A percentile compares a stretch with the other conserved stretches of the same genome.
Evolutionary conservation across 2,329 filamentous ascomycete species (phyloP).

Genomic region (Penicillium fuscoglaucum): DNA sequence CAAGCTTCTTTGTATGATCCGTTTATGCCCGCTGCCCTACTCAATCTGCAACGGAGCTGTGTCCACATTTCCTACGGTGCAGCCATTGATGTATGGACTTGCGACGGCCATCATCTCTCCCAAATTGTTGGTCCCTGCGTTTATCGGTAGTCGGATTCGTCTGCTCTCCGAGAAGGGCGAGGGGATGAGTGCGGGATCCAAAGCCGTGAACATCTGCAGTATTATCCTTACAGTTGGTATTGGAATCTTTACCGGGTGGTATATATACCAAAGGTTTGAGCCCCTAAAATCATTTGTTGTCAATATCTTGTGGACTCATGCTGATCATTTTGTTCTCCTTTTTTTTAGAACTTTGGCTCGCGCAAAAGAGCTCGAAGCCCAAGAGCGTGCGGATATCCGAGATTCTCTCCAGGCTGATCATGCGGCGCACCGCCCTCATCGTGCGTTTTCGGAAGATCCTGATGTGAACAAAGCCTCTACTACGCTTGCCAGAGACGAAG

Average conservation of each 20-base stretch:
- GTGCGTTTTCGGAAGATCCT: constrained; percentile 41
- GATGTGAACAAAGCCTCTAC: constrained; percentile 42
- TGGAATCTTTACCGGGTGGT: constrained; percentile 73
- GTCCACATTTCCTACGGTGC: constrained; percentile 87
- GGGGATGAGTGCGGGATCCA: constrained; percentile 76
- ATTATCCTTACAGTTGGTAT: constrained; percentile 71
- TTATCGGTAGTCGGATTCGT: constrained; percentile 82
- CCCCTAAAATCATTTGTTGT: not conserved
- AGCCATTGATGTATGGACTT: constrained; percentile 70
- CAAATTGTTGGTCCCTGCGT: constrained; percentile 88
- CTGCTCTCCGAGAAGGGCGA: constrained; percentile 79
- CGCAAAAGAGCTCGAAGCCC: constrained; percentile 50
- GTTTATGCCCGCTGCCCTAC: constrained; percentile 89
- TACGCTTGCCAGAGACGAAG: constrained; percentile 45
- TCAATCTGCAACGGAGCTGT: constrained; percentile 92
- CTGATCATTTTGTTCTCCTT: not conserved
- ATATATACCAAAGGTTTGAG: constrained; percentile 72
- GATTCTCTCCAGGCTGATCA: constrained; percentile 38
- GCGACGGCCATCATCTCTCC: constrained; percentile 81
- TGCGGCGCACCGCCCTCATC: constrained; percentile 36
- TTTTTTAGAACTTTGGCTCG: constrained; percentile 48
- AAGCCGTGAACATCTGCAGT: constrained; percentile 78
- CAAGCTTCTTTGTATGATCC: constrained; percentile 84
- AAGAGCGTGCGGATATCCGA: constrained; percentile 45
- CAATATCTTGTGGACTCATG: not conserved